Evolutionary conservation across 169 alveolate species (phyloP).

Genomic region (Theileria sp.): DNA sequence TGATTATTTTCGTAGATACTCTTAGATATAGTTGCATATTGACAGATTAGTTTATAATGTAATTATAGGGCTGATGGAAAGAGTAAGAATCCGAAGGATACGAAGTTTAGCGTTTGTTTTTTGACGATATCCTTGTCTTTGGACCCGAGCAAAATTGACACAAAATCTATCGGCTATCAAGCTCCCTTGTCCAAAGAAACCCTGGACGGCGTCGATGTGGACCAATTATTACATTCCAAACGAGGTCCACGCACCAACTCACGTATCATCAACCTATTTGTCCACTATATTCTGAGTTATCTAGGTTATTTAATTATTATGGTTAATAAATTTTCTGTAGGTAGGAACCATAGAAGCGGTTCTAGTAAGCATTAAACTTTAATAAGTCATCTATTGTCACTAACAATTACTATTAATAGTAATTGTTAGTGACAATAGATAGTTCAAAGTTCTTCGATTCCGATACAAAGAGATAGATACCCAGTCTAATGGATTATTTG

Average conservation of each 20-base stretch:
- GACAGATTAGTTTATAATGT: too few relatives aligned
- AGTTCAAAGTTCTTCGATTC: too few relatives aligned
- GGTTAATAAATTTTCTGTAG: too few relatives aligned
- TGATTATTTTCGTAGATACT: background rate
- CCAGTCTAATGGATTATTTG: background rate
- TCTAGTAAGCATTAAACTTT: background rate
- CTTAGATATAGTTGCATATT: background rate
- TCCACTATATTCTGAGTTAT: too few relatives aligned
- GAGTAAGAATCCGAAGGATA: constrained; percentile 47
- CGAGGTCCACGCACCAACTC: constrained; percentile 5
- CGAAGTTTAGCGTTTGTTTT: constrained; percentile 53
- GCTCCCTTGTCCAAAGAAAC: constrained; percentile 51
- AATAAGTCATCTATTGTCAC: too few relatives aligned
- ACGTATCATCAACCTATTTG: background rate
- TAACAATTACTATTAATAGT: too few relatives aligned
- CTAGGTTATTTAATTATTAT: too few relatives aligned
- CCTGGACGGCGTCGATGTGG: constrained; percentile 54
- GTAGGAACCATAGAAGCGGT: background rate
- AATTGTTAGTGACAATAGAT: background rate
- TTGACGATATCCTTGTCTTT: constrained; percentile 40
- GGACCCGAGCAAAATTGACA: constrained; percentile 56
- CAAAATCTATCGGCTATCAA: constrained; percentile 54
- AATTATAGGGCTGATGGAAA: constrained; percentile 12
- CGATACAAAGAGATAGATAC: background rate
- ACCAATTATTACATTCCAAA: constrained; percentile 36